Base-by-base conservation (phyloP, 1,139 yeast genomes). In the Neolecta irregularis region DNA sequence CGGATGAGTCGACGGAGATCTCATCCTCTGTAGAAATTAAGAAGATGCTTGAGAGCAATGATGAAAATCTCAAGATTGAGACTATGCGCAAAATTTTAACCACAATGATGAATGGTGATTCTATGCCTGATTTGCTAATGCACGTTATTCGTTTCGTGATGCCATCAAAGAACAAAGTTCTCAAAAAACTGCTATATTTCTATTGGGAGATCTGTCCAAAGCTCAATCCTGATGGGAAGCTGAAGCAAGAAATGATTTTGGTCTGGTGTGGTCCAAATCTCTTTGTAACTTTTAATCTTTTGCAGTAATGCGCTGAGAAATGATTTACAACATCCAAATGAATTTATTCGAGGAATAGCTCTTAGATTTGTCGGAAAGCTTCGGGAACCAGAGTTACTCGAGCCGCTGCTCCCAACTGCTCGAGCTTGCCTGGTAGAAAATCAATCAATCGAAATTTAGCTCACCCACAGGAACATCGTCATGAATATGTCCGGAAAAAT, bases 161-260 rank as follows among this genome's bases (percentile, higher is more conserved):
- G 95, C 98, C 98, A 15, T 80, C 94, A 15, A 77, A 68, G 51
- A 74, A 75, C 60, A 91, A 88, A 60, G 80, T 76, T 50, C 69
- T 91, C 59, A 91, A 91, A 65, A 88, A 85, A 58, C 65, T 91
- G 52, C 64, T 91, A 47, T 91, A 88, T 53, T 81, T 83, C 53
- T 91, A 91, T 63, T 91, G 98, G 98, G 99, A 91, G 58, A 81
- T 85, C 39, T 91, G 94, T 54, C 93, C 95, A 38, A 91, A 91
- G 60, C 65, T 75, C 48, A 93, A 81, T 49, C 65, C 69, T 33
- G 75, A 76, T 36, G 98, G 98, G 4, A 80, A 80, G 55, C 71
- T 91, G 65, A 80, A 83, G 62, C 96, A 85, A 57, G 99, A 91
- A 60, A 88, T 91, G 96, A 88, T 91, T 60, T 71, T 91, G 47